phyloP scores from a whole-genome alignment of 2,329 filamentous ascomycete species.

The Penicillium griseofulvum region DNA sequence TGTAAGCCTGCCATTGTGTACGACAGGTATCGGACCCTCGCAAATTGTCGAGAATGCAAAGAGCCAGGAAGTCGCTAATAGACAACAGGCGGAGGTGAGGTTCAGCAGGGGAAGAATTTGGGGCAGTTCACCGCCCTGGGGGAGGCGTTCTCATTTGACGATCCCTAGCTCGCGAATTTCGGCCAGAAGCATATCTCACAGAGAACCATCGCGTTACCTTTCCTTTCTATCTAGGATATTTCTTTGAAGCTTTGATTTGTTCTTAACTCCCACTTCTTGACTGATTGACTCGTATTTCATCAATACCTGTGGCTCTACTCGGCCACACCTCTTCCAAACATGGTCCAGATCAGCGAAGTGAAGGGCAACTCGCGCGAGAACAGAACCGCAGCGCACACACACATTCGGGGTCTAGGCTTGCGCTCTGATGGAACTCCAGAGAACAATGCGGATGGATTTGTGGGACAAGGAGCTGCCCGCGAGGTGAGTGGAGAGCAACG shows the following conservation, averaged over 20 bases:
- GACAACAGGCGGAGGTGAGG: slow-evolving; percentile 9
- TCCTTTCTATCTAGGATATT: slow-evolving; percentile 14
- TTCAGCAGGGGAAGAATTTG: slow-evolving; percentile 31
- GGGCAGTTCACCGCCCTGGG: slow-evolving; percentile 38
- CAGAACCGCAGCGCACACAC: slow-evolving; percentile 92
- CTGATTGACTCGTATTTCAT: slow-evolving; percentile 5
- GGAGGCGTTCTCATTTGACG: slow-evolving; percentile 30
- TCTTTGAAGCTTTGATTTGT: slow-evolving; percentile 10
- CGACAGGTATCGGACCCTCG: slow-evolving; percentile 11
- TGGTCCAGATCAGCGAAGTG: slow-evolving; percentile 91
- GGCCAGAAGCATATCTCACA: slow-evolving; percentile 25
- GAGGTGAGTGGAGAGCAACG: slow-evolving; percentile 61
- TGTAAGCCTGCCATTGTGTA: slow-evolving; percentile 33
- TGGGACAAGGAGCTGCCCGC: slow-evolving; percentile 82
- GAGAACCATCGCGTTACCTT: slow-evolving; percentile 13
- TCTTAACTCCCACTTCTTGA: background rate
- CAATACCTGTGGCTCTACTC: slow-evolving; percentile 22
- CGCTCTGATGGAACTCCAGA: slow-evolving; percentile 84
- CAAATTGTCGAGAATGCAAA: background rate
- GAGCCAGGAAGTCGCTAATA: background rate
- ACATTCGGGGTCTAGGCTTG: slow-evolving; percentile 93
- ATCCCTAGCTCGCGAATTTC: slow-evolving; percentile 36
- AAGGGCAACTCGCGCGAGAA: slow-evolving; percentile 94
- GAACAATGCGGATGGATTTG: slow-evolving; percentile 74
- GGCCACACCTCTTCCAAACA: slow-evolving; percentile 41